Evolutionary conservation across 2,329 filamentous ascomycete species (phyloP), one percentile per base, ranked within the genome.

Genomic region (Periconia macrospinosa): DNA sequence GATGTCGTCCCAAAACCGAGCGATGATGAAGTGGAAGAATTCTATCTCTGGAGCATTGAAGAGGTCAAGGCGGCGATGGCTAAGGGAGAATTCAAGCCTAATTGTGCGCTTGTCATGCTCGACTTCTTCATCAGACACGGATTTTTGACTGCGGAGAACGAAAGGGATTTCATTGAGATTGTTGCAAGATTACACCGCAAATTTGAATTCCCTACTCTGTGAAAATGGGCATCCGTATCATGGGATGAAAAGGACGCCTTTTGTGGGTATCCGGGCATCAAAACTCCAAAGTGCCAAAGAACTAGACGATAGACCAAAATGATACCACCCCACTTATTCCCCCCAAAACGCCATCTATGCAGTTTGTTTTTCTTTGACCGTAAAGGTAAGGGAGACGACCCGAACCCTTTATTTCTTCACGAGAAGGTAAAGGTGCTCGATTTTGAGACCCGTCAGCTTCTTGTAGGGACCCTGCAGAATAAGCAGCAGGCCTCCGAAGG

Each of bases 401-500:
- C 37, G 19, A 27, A 40, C 30, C 49, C 59, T 63, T 55, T 73
- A 93, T 86, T 95, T 96, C 86, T 97, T 99, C 65, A 96, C 81
- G 56, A 97, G 83, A 56, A 99, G 83, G 73, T 99, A 99, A 59
- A 95, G 86, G 71, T 96, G 88, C 74, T 99, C 94, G 68, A 97
- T 93, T 66, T 92, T 86, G 69, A 99, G 78, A 27, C 92, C 89
- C 33, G 90, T 95, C 58, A 99, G 85, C 80, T 96, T 97, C 82
- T 94, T 95, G 76, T 96, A 94, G 2, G 94, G 94, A 6, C 95
- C 94, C 68, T 96, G 90, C 52, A 99, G 83, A 66, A 89, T 91
- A 78, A 97, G 87, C 67, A 99, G 78, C 60, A 99, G 79, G 8
- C 94, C 94, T 45, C 94, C 94, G 68, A 97, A 99, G 1, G 92